Base-by-base conservation (phyloP, 768 basidiomycete genomes). In the Mycena galopus region DNA sequence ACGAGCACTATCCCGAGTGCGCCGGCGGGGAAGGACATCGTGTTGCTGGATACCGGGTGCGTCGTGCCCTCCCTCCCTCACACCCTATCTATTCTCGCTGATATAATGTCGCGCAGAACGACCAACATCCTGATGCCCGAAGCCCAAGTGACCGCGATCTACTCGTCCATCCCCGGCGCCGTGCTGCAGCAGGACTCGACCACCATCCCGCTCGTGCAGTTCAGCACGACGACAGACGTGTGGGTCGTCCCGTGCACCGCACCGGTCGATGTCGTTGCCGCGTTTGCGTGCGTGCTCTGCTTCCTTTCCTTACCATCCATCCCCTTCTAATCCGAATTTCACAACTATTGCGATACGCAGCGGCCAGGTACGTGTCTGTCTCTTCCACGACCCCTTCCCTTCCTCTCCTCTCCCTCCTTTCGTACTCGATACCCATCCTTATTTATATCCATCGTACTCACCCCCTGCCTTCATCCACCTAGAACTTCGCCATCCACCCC, bases 161-260 rank as follows among this genome's bases (percentile, higher is more conserved):
- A 64, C 33, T 64, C 62, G 0, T 27, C 62, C 19, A 56, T 65
- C n/a, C 64, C 64, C 9, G 64, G 64, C 1, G 64, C 64, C 29
- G 64, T 65, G 23, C 25, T 65, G 4, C 14, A 30, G 27, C 8
- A 1, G 12, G 21, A 56, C 55, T 7, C n/a, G 6, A 37, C 6
- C n/a, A n/a, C n/a, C n/a, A n/a, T n/a, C n/a, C 44, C 1, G 14
- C n/a, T n/a, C 32, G 35, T 23, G n/a, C 50, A 65, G 12, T 65
- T 53, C 51, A 53, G 51, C 19, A 56, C 64, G 0, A 56, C 50
- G 3, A 29, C 23, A 0, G 53, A 65, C 37, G 64, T 65, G 0
- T 65, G 64, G 64, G 64, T 65, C 4, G 64, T 65, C 23, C 64
- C 64, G 5, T 65, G 64, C 16, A 56, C 50, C 2, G 53, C 64